Evolutionary conservation across 1,284 basidiomycete species (phyloP), one percentile per base, ranked within the genome.

Genomic region (Vanrija humicola): DNA sequence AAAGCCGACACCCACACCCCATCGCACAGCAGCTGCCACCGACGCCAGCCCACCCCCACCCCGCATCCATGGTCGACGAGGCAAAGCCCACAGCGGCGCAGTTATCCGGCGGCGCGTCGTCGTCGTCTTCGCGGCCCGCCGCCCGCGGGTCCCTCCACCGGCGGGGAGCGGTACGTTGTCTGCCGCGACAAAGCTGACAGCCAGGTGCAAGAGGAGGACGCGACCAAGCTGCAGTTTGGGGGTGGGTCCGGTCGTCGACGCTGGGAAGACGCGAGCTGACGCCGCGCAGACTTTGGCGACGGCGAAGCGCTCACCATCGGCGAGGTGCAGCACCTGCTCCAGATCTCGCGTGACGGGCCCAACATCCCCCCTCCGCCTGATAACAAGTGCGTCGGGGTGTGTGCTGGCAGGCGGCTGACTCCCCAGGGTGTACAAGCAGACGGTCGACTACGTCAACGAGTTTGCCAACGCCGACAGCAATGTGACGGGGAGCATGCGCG

Each of bases 191-290:
- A 38, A 38, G 25, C 38, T 52, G 29, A 46, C 48, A 14, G 10
- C 2, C 52, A 72, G 70, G 55, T 64, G 16, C 62, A 59, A 21
- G 73, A 74, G 44, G 73, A 74, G 49, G 73, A 74, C 58, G 73
- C 73, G 34, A 73, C 71, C 23, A 74, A 74, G 59, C 61, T 74
- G 21, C 71, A 74, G 58, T 74, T 74, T 48, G 73, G 73, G 56
- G 72, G 72, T 70, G 25, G 3, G 56, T n/a, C 25, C 12, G 40
- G 9, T n/a, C 10, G 9, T 8, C 14, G 2, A 15, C 9, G 9
- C 14, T 15, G n/a, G 28, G 28, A 7, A 9, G 15, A 10, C 4
- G 3, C 46, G 18, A 47, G 29, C 50, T 55, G 38, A 52, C 49
- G 6, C 15, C 18, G n/a, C 28, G 18, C 51, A 74, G 73, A 73